Evolutionary conservation across 2,329 filamentous ascomycete species (phyloP), one percentile per base, ranked within the genome.

Genomic region (Fusarium torulosum): DNA sequence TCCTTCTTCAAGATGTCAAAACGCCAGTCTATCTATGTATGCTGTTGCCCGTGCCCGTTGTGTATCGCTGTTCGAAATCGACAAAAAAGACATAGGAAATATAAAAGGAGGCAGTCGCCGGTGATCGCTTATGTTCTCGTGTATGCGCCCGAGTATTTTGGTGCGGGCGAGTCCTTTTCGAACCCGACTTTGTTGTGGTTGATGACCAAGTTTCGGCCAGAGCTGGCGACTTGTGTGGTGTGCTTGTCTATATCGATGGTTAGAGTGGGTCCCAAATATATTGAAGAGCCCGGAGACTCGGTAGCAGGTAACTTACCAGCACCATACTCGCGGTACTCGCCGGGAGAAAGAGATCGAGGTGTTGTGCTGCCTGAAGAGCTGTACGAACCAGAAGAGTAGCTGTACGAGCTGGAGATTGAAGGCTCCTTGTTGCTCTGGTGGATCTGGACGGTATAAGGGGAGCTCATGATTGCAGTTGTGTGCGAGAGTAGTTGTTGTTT

Each of bases 341-440:
- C 72, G 29, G 75, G 67, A 33, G 76, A 74, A 31, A 68, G 59
- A 29, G 75, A 75, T 40, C 70, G 67, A 50, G 75, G 69, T n/a
- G 73, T 66, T 37, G 75, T 72, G 41, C 58, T 66, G 40, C 63
- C 70, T 31, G 73, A 74, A 35, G 70, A 62, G 57, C 53, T 66
- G 38, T 68, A 75, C 27, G 75, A 75, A 68, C 72, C 74, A 56
- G 64, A 68, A 44, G 71, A 74, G 51, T 67, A 65, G 59, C 68
- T 74, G 59, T 70, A 74, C 25, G 62, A 69, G 64, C 72, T 75
- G 53, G 63, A 65, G 63, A 73, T 70, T 20, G 74, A 77, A 53
- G 75, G 65, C 52, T 69, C 69, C 46, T 71, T 71, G 52, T 67
- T 69, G 58, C 69, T 66, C 66, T 79, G 77, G 66, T 79, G 78